Evolutionary conservation across 768 basidiomycete species (phyloP).

Genomic region (Cystofilobasidium ferigula): DNA sequence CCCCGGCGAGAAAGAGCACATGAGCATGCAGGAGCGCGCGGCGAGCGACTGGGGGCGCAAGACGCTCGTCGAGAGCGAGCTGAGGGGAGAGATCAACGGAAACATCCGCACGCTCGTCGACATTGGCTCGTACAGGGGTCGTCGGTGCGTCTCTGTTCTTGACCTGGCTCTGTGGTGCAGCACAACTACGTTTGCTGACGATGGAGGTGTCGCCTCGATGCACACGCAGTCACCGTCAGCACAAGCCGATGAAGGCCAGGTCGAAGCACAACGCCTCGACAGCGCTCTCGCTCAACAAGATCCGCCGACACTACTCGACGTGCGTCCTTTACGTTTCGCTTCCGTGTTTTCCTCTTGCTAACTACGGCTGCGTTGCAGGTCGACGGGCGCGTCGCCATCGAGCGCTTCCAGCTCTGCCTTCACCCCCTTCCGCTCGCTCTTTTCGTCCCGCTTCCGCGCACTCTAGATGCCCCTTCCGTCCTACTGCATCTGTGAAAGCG

Average conservation of each 20-base stretch:
- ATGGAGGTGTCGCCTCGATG: not conserved
- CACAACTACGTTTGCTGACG: not conserved
- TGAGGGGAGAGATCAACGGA: slow-evolving; percentile 67
- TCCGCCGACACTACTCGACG: slow-evolving; percentile 11
- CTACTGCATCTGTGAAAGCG: not conserved
- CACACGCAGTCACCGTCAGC: not conserved
- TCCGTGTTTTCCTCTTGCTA: too few species aligned
- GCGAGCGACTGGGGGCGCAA: slow-evolving; percentile 54
- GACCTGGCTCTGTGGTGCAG: too few species aligned
- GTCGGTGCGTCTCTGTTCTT: slow-evolving; percentile 42
- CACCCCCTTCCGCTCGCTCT: not conserved
- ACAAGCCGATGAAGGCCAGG: slow-evolving; percentile 10
- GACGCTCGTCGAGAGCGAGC: slow-evolving; percentile 76
- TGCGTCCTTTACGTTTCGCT: not conserved
- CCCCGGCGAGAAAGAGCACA: slow-evolving; percentile 18
- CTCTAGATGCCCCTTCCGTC: not conserved
- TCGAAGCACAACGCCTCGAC: slow-evolving; percentile 14
- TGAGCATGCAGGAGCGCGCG: slow-evolving; percentile 13
- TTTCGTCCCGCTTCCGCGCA: not conserved
- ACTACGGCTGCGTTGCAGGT: not conserved
- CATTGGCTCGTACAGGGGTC: slow-evolving; percentile 89
- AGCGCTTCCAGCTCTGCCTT: not conserved
- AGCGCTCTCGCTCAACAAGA: slow-evolving; percentile 21
- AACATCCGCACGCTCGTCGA: slow-evolving; percentile 86
- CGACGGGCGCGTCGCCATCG: not conserved